phyloP scores from a whole-genome alignment of 2,329 filamentous ascomycete genomes.

The Alternaria brassicae region DNA sequence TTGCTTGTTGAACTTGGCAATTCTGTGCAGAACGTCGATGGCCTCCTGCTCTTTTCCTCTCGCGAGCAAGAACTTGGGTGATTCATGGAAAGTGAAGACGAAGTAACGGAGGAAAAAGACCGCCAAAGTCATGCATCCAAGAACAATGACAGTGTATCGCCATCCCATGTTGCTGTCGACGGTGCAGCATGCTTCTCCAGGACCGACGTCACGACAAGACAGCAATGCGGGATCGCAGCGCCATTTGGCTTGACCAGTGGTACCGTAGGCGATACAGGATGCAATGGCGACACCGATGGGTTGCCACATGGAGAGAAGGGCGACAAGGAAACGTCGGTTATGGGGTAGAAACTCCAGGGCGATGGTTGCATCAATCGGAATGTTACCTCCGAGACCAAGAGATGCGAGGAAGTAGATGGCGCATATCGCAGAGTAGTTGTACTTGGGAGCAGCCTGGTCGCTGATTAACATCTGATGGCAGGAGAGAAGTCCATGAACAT shows the following conservation, averaged over 20 bases:
- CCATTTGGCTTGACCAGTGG: constrained; percentile 33
- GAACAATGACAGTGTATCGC: constrained; percentile 39
- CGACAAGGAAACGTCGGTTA: constrained; percentile 37
- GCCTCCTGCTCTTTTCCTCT: constrained; percentile 37
- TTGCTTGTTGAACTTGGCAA: constrained; percentile 39
- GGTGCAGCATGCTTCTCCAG: constrained; percentile 12
- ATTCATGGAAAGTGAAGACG: constrained; percentile 41
- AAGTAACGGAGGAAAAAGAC: constrained; percentile 40
- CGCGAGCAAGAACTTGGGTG: constrained; percentile 37
- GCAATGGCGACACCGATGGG: constrained; percentile 38
- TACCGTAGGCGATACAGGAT: constrained; percentile 38
- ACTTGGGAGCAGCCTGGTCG: constrained; percentile 36
- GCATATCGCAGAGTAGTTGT: constrained; percentile 39
- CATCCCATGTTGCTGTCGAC: constrained; percentile 40
- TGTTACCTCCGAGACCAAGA: constrained; percentile 38
- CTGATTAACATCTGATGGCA: constrained; percentile 2
- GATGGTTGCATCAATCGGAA: constrained; percentile 39
- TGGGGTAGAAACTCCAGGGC: constrained; percentile 38
- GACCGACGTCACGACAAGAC: constrained; percentile 20
- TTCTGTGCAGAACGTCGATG: constrained; percentile 37
- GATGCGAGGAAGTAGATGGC: constrained; percentile 40
- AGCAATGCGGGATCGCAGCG: constrained; percentile 31
- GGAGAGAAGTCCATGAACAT: not conserved
- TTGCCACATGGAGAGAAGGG: constrained; percentile 43
- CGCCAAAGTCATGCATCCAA: constrained; percentile 35